phyloP scores from a whole-genome alignment of 257 asterid species.

The Fraxinus americana region DNA sequence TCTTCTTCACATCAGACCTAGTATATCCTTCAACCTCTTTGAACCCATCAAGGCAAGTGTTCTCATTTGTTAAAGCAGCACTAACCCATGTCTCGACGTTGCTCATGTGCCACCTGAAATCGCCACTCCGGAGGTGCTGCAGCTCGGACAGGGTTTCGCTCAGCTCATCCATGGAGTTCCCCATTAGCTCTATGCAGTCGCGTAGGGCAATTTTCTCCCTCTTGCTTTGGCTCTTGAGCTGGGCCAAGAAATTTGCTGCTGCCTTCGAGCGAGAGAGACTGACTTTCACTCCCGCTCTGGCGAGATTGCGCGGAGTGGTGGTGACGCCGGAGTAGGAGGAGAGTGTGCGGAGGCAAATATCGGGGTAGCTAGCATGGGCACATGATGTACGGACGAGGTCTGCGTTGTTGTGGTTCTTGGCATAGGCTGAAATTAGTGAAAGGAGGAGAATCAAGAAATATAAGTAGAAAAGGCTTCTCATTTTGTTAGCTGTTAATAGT shows the following conservation, averaged over 20 bases:
- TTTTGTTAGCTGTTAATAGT: neutral
- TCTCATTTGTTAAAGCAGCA: slow-evolving; percentile 89
- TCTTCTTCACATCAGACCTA: slow-evolving; percentile 62
- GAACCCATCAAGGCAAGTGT: slow-evolving; percentile 89
- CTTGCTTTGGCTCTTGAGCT: slow-evolving; percentile 40
- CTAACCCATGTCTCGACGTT: slow-evolving; percentile 94
- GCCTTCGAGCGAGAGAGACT: slow-evolving; percentile 60
- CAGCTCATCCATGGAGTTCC: slow-evolving; percentile 67
- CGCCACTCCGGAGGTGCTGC: slow-evolving; percentile 60
- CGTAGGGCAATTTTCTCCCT: slow-evolving; percentile 56
- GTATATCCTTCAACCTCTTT: slow-evolving; percentile 56
- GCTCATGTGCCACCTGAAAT: slow-evolving; percentile 88
- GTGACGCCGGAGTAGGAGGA: slow-evolving; percentile 64
- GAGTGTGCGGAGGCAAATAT: slow-evolving; percentile 76
- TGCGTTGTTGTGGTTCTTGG: slow-evolving; percentile 20
- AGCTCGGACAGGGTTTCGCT: slow-evolving; percentile 62
- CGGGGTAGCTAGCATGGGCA: slow-evolving; percentile 89
- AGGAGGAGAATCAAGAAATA: slow-evolving; percentile 29
- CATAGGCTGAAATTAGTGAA: slow-evolving; percentile 16
- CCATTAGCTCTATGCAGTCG: slow-evolving; percentile 80
- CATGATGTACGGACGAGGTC: slow-evolving; percentile 69
- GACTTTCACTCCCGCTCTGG: slow-evolving; percentile 67
- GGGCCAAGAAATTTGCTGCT: slow-evolving; percentile 43
- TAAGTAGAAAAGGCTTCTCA: slow-evolving; percentile 21
- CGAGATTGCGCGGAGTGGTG: slow-evolving; percentile 68